phyloP scores from a whole-genome alignment of 139 green algal species.

The Prasinococcaceae sp. region DNA sequence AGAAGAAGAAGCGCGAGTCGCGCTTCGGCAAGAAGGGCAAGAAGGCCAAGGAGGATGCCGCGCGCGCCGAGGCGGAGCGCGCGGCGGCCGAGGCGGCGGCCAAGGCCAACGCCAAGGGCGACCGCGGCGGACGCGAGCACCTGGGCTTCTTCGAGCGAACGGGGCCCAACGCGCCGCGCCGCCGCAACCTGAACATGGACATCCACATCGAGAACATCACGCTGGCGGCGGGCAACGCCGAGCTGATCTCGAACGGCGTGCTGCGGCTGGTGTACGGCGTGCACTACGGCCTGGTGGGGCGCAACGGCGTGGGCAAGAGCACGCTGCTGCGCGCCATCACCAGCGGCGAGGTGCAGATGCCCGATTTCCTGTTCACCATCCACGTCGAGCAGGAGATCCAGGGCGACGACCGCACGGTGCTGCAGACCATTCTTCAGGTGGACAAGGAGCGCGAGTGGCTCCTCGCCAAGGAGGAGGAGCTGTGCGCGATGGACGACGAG shows the following conservation, averaged over 20 bases:
- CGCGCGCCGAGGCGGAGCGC: not conserved
- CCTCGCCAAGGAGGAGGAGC: slow-evolving; percentile 22
- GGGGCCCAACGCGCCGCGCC: slow-evolving; percentile 8
- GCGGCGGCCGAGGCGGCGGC: not conserved
- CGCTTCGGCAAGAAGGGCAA: too few relatives aligned
- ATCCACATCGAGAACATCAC: slow-evolving; percentile 17
- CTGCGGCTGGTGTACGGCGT: slow-evolving; percentile 12
- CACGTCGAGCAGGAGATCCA: slow-evolving; percentile 40
- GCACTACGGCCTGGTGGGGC: slow-evolving; percentile 33
- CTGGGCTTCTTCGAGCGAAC: slow-evolving; percentile 18
- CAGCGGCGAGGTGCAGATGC: too few relatives aligned
- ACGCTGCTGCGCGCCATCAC: slow-evolving; percentile 35
- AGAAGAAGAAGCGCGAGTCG: too few relatives aligned
- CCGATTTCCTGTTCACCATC: slow-evolving; percentile 21
- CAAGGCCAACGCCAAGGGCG: slow-evolving; percentile 8
- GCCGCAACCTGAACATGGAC: slow-evolving; percentile 20
- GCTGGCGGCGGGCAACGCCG: slow-evolving; percentile 9
- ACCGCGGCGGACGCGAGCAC: slow-evolving; percentile 2
- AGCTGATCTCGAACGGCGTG: slow-evolving; percentile 11
- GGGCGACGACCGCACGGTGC: slow-evolving; percentile 25
- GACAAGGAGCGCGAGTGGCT: slow-evolving; percentile 28
- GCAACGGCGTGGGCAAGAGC: slow-evolving; percentile 37
- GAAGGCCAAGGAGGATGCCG: slow-evolving; percentile 8
- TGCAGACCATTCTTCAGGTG: slow-evolving; percentile 30
- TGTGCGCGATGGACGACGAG: slow-evolving; percentile 3